Base-by-base conservation (phyloP, 371 early-diverging fungal species). In the Rhizomucor miehei region DNA sequence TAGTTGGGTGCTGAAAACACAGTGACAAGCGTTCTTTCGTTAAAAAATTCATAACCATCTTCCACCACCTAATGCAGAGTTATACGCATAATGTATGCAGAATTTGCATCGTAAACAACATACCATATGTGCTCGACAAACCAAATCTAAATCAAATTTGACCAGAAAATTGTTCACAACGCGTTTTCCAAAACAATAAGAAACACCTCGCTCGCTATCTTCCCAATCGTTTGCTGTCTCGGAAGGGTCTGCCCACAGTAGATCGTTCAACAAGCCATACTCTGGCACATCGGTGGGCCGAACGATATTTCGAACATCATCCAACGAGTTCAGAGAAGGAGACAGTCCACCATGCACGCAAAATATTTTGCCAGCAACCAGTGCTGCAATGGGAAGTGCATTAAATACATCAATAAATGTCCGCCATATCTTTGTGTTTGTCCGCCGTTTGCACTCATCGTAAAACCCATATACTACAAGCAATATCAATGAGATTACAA, bases 1-100 rank as follows among this genome's bases (percentile, higher is more conserved):
- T 99, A 99, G 75, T 99, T 99, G 39, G 99, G 99, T 5, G 99
- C 99, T 16, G 92, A 91, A 66, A 98, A 99, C n/a, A 99, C 82
- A 10, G 99, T 99, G 3, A 99, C 99, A 17, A 98, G 72, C 17
- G 89, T 86, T 29, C 95, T 84, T 56, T 95, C 90, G 51, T 91
- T 93, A 80, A 99, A 99, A 70, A 99, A 99, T 73, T 99, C 97
- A 70, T 99, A 99, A 8, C 99, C 99, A 65, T 98, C 98, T 73
- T 98, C 98, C 3, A 99, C 98, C 2, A 99, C 97, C 88, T 52
- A 52, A 12, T 35, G 44, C 34, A 38, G 16, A 11, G 8, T 93
- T 94, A 62, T 97, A 98, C 3, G 98, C 98, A 51, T 98, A 84
- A 67, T 94, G 92, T 12, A 97, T 87, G 13, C n/a, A n/a, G 94